Percentiles rank a stretch among this genome's conserved stretches.
These are phyloP conservation scores for Petunia hybrid DNA, from an alignment of 305 asterid species.

Conservation along the genomic window DNA sequence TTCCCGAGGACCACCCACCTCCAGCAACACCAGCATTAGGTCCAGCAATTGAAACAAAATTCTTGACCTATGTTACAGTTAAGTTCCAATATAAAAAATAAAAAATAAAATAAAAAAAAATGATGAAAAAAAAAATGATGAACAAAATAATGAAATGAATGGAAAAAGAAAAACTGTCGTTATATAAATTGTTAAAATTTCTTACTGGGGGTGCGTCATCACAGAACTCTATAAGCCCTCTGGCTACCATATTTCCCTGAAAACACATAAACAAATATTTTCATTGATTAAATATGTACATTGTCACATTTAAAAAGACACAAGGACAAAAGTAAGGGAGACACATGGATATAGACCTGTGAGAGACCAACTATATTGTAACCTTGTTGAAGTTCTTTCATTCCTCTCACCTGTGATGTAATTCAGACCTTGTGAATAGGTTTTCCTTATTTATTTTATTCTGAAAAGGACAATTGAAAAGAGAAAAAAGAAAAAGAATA, in stretches of 20 bases:
- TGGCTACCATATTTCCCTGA: slow-evolving; percentile 40
- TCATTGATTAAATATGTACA: background rate
- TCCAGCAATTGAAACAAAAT: slow-evolving; percentile 42
- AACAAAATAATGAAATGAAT: background rate
- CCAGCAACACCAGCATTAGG: slow-evolving; percentile 43
- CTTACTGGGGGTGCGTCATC: slow-evolving; percentile 41
- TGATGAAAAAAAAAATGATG: background rate
- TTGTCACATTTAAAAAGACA: no score
- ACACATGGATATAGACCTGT: slow-evolving; percentile 28
- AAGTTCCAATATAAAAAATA: background rate
- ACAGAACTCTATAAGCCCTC: slow-evolving; percentile 42
- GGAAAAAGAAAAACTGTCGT: background rate
- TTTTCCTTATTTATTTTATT: background rate
- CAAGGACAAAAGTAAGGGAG: background rate
- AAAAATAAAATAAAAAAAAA: background rate
- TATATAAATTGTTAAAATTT: background rate
- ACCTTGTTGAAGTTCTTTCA: slow-evolving; percentile 30
- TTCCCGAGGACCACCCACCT: slow-evolving; percentile 1
- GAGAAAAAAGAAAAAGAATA: background rate
- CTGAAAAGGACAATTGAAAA: background rate
- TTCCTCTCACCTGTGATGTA: slow-evolving; percentile 26
- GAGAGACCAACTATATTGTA: slow-evolving; percentile 34
- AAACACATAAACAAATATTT: background rate
- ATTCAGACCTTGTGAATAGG: background rate
- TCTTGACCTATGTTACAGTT: slow-evolving; percentile 28